Evolutionary conservation across 2,329 filamentous ascomycete genomes (phyloP), one percentile per base, ranked within the genome.

Genomic region (Mycosphaerella sp.): DNA sequence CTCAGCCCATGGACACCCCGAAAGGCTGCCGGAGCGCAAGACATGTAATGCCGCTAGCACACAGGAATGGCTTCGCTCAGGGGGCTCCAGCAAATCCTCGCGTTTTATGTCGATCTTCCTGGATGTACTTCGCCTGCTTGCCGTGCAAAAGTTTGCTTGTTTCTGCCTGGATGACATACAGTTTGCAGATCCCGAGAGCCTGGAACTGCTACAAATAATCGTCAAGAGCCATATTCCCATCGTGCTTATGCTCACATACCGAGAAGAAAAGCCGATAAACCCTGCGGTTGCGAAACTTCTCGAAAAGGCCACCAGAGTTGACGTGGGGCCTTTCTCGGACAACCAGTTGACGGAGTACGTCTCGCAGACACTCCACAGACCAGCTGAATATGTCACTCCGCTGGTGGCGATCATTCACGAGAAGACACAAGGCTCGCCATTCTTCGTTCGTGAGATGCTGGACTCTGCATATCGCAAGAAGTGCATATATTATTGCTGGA

Each of bases 401-500:
- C 74, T 97, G 14, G 86, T 87, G 2, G 80, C 89, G 6, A 87
- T 95, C 8, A 82, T 96, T 5, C 87, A 94, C 66, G 89, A 91
- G 62, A 94, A 93, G 71, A 91, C 87, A 7, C 80, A 80, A 21
- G 86, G 93, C 88, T 95, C 95, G 55, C 85, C 89, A 0, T 96
- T 96, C 63, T 93, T 93, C 63, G 86, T 95, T 67, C 79, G 89
- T 50, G 88, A 95, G 70, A 94, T 96, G 79, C 78, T 96, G 3
- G 88, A 87, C 62, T 85, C 86, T 4, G 94, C 89, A 66, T 84
- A 95, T 66, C 82, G 87, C 32, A 93, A 88, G 65, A 85, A 85
- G 59, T 95, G 87, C 66, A 86, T 96, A 44, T 95, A 84, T 80
- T 96, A 95, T 68, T 89, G 89, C 55, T 95, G 93, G 76, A 83